These are phyloP conservation scores for Groenewaldozyma auringiensis DNA, from an alignment of 1,139 yeast genomes.

Conservation along the genomic window DNA sequence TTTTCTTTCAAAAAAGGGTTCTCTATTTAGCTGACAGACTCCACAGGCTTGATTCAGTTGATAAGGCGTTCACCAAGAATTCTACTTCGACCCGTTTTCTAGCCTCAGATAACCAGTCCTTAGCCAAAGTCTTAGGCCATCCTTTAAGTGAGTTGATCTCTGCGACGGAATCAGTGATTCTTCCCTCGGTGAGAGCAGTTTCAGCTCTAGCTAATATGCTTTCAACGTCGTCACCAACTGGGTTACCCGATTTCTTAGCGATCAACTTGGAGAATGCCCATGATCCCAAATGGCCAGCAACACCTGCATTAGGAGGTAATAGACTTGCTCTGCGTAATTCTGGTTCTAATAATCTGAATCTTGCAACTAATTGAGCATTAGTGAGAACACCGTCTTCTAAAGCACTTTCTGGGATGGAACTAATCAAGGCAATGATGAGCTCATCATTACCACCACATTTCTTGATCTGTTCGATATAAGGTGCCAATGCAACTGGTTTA, in stretches of 20 bases:
- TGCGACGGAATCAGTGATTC: slow-evolving; percentile 82
- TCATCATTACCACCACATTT: slow-evolving; percentile 42
- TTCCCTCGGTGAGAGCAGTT: slow-evolving; percentile 64
- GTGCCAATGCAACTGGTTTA: slow-evolving; percentile 33
- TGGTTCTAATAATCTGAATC: slow-evolving; percentile 67
- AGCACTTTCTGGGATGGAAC: slow-evolving; percentile 45
- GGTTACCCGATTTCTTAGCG: slow-evolving; percentile 54
- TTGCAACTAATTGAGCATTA: slow-evolving; percentile 48
- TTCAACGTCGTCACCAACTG: slow-evolving; percentile 80
- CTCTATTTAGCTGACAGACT: slow-evolving; percentile 1
- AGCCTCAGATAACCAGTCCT: slow-evolving; percentile 85
- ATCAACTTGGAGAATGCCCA: slow-evolving; percentile 66
- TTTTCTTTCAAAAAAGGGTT: no score
- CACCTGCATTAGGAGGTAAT: slow-evolving; percentile 92
- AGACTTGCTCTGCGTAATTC: slow-evolving; percentile 84
- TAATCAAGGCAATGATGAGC: slow-evolving; percentile 39
- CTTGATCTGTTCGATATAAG: slow-evolving; percentile 31
- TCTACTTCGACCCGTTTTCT: slow-evolving; percentile 85
- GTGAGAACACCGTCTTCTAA: slow-evolving; percentile 49
- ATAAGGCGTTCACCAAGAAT: slow-evolving; percentile 60
- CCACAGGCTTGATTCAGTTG: slow-evolving; percentile 40
- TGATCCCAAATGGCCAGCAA: slow-evolving; percentile 84
- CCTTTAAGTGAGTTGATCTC: slow-evolving; percentile 88
- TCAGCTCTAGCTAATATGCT: slow-evolving; percentile 83
- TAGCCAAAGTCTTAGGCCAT: slow-evolving; percentile 84